These are phyloP conservation scores for Akanthomyces uredinophilus DNA, from an alignment of 2,329 filamentous ascomycete genomes.

Conservation along the genomic window DNA sequence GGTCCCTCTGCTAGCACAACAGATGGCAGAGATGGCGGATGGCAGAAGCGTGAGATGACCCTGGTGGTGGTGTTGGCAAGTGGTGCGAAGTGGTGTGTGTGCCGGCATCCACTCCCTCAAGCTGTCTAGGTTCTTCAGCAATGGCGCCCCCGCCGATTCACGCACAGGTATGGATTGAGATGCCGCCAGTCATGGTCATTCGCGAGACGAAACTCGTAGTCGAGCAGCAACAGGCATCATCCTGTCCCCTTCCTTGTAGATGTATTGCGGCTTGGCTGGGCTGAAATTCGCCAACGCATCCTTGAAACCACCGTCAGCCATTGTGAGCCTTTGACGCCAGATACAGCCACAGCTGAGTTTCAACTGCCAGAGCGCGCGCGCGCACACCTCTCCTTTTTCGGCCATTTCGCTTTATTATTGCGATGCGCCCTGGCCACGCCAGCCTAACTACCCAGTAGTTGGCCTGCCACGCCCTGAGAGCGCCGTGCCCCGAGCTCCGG, in stretches of 20 bases:
- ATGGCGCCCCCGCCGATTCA: neutral
- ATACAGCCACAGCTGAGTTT: slow-evolving; percentile 4
- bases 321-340: neutral
- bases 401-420: slow-evolving; percentile 6
- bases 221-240: neutral
- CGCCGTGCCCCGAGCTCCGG: neutral
- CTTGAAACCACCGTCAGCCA: slow-evolving; percentile 4
- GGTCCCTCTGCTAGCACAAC: slow-evolving; percentile 1
- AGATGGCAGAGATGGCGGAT: neutral
- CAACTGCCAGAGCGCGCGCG: neutral
- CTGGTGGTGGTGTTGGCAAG: neutral
- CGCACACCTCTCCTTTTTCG: neutral
- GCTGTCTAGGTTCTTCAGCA: neutral
- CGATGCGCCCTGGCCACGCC: neutral
- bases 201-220: neutral
- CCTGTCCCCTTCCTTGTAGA: neutral
- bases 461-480: neutral
- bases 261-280: neutral
- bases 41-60: slow-evolving; percentile 1
- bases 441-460: too few species aligned
- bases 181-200: neutral
- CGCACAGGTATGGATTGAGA: neutral
- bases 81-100: neutral
- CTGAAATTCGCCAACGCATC: neutral
- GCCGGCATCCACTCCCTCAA: neutral